These are phyloP conservation scores for Alectoria sarmentosa DNA, from an alignment of 495 filamentous ascomycete genomes.

Conservation along the genomic window DNA sequence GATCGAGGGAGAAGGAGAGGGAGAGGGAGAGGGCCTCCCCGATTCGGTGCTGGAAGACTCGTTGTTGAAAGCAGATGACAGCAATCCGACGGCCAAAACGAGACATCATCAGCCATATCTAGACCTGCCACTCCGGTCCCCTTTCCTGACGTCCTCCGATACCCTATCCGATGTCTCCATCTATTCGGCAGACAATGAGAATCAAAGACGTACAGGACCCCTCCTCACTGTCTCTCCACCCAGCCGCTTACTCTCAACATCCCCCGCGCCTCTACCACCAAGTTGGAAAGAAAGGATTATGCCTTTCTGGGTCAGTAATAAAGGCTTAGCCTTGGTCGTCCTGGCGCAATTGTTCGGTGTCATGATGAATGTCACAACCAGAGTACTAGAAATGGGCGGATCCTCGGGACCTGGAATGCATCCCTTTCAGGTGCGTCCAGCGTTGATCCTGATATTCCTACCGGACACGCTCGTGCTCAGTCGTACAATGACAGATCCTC, in stretches of 20 bases:
- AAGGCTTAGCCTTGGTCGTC: conserved; percentile 66
- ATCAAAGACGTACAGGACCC: conserved; percentile 18
- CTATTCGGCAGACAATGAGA: conserved; percentile 21
- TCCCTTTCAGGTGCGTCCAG: conserved; percentile 63
- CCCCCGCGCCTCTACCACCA: conserved; percentile 22
- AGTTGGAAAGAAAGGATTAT: conserved; percentile 27
- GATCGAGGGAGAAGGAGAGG: background rate
- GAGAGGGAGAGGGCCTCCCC: conserved; percentile 1
- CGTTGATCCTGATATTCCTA: background rate
- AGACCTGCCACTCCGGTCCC: conserved; percentile 15
- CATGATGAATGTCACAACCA: conserved; percentile 79
- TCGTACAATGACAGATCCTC: conserved; percentile 48
- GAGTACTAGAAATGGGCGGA: conserved; percentile 68
- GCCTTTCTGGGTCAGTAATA: conserved; percentile 51
- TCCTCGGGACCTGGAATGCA: conserved; percentile 59
- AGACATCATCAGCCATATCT: conserved; percentile 13
- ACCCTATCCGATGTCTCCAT: conserved; percentile 22
- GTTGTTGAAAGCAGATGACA: background rate
- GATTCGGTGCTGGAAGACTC: background rate
- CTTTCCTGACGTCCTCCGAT: conserved; percentile 20
- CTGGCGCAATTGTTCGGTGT: conserved; percentile 77
- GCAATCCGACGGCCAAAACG: conserved; percentile 1
- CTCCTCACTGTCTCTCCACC: background rate
- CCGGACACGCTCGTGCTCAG: conserved; percentile 1
- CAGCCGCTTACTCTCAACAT: conserved; percentile 18